Evolutionary conservation across 208 protist species (phyloP).

Genomic region (Trypanosoma avium): DNA sequence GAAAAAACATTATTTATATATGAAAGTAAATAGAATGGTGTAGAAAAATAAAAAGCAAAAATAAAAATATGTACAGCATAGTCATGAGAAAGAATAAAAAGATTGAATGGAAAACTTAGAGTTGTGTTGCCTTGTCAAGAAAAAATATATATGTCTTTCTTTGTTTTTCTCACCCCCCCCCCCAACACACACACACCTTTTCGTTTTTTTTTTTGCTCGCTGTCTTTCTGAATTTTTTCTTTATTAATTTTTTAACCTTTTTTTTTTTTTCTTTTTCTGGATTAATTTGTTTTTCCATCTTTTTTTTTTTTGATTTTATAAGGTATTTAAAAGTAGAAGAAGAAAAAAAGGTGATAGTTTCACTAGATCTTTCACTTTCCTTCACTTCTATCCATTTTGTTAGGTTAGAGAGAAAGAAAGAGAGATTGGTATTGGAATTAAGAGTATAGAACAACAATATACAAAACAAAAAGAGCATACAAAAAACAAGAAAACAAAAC

Average conservation of each 20-base stretch:
- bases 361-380: too few species aligned
- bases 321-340: background rate
- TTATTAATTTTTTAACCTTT: background rate
- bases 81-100: too few species aligned
- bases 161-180: background rate
- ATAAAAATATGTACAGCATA: slow-evolving; percentile 19
- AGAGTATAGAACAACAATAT: background rate
- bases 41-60: slow-evolving; percentile 1
- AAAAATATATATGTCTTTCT: background rate
- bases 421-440: background rate
- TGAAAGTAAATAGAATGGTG: background rate
- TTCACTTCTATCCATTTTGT: too few species aligned
- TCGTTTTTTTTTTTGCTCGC: background rate
- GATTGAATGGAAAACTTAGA: background rate
- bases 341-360: background rate
- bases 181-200: background rate
- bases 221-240: too few species aligned
- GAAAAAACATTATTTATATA: background rate
- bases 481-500: slow-evolving; percentile 5
- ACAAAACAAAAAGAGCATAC: background rate
- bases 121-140: background rate
- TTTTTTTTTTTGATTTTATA: background rate
- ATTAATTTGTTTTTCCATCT: slow-evolving; percentile 1
- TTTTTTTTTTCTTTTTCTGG: slow-evolving; percentile 9
- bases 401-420: too few species aligned